A percentile compares a stretch with the other conserved stretches of the same genome.
Conservation (phyloP, 495 filamentous ascomycete genomes). For the Talaromyces wortmannii region DNA sequence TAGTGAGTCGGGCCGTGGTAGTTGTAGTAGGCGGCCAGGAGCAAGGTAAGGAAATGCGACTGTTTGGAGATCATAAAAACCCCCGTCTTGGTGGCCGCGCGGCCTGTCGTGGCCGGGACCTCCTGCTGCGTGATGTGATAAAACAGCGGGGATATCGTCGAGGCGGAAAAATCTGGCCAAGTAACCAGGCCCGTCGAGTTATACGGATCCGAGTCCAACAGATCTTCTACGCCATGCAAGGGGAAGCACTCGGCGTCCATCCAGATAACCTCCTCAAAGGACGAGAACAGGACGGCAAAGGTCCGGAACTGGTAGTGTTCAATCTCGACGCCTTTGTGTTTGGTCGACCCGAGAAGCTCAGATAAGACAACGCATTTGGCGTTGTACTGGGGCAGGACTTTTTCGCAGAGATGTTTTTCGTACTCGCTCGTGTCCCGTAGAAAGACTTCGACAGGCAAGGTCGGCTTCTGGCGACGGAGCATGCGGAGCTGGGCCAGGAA, state of each 20-base stretch:
- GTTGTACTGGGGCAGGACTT: constrained; percentile 40
- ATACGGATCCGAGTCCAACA: constrained; percentile 47
- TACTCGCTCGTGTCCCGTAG: constrained; percentile 43
- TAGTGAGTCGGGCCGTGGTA: constrained; percentile 52
- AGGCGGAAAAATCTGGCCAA: constrained; percentile 59
- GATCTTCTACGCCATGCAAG: constrained; percentile 39
- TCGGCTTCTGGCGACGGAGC: constrained; percentile 49
- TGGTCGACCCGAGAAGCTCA: constrained; percentile 26
- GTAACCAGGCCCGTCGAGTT: constrained; percentile 44
- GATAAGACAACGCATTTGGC: constrained; percentile 45
- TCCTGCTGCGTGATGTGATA: constrained; percentile 45
- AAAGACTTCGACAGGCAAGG: constrained; percentile 51
- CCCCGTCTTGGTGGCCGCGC: constrained; percentile 48
- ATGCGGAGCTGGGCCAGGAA: constrained; percentile 48
- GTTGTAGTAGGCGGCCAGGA: constrained; percentile 59
- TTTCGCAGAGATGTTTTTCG: constrained; percentile 44
- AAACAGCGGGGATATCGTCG: constrained; percentile 44
- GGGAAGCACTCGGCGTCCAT: constrained; percentile 56
- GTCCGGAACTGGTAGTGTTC: constrained; percentile 52
- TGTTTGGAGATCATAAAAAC: constrained; percentile 51
- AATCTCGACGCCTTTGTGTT: constrained; percentile 17
- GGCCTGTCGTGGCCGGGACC: constrained; percentile 26
- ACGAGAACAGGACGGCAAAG: constrained; percentile 54
- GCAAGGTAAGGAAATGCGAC: constrained; percentile 41
- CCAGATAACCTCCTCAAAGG: constrained; percentile 54